A percentile compares a stretch with the other conserved stretches of the same genome.
phyloP scores from a whole-genome alignment of 306 rosid species.

The Lablab purpureus region DNA sequence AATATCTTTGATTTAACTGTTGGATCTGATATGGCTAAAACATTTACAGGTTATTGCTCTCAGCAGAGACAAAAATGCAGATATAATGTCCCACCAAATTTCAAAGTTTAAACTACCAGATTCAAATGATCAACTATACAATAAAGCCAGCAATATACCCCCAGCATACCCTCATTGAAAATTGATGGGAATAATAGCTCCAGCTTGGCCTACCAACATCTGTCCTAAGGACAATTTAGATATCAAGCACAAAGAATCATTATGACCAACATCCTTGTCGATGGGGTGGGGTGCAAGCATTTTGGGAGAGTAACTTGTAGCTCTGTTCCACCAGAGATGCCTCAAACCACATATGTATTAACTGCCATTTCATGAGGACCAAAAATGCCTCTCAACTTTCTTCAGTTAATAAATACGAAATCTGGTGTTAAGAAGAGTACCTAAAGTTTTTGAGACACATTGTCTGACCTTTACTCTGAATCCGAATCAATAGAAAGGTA shows the following conservation, averaged over 20 bases:
- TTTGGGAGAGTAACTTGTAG: conserved; percentile 37
- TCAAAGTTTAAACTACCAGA: conserved; percentile 50
- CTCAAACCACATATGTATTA: conserved; percentile 38
- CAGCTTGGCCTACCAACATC: conserved; percentile 45
- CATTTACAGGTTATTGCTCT: conserved; percentile 75
- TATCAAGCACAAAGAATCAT: conserved; percentile 48
- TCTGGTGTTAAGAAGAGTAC: conserved; percentile 44
- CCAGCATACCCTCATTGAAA: conserved; percentile 53
- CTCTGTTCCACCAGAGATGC: conserved; percentile 53
- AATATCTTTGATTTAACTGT: conserved; percentile 46
- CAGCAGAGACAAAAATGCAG: conserved; percentile 56
- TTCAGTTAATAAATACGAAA: conserved; percentile 48
- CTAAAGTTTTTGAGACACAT: conserved; percentile 44
- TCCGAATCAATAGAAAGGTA: conserved; percentile 84
- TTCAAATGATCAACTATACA: conserved; percentile 61
- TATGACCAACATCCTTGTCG: conserved; percentile 44
- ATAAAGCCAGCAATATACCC: conserved; percentile 49
- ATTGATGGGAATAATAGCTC: conserved; percentile 45
- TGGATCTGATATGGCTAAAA: conserved; percentile 50
- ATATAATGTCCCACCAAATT: conserved; percentile 55
- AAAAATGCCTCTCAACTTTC: conserved; percentile 52
- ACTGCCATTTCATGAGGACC: conserved; percentile 48
- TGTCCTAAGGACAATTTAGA: conserved; percentile 23
- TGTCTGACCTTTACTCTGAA: conserved; percentile 71
- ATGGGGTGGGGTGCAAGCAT: conserved; percentile 49